These are phyloP conservation scores for Apophysomyces variabilis DNA, from an alignment of 371 early-diverging fungal genomes.

Conservation along the genomic window DNA sequence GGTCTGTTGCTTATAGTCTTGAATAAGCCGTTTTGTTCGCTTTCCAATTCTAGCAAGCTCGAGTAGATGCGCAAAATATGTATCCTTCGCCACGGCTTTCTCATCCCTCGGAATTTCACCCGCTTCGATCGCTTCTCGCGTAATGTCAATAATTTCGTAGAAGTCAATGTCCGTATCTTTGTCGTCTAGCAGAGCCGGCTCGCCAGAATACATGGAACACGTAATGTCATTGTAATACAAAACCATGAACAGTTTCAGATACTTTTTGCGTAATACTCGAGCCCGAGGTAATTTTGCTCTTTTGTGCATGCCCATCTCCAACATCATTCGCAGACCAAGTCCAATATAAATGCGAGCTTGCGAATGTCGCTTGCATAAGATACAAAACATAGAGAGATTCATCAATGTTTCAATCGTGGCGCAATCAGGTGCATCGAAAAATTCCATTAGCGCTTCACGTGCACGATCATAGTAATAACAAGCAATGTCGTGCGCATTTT, in stretches of 20 bases:
- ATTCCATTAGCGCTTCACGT: conserved; percentile 45
- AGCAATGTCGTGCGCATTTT: conserved; percentile 40
- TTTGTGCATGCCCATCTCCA: conserved; percentile 42
- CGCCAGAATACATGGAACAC: conserved; percentile 34
- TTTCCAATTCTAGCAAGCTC: conserved; percentile 45
- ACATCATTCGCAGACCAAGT: conserved; percentile 44
- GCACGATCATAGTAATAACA: conserved; percentile 52
- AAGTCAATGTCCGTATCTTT: conserved; percentile 39
- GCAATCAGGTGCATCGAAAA: conserved; percentile 46
- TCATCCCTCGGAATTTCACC: conserved; percentile 32
- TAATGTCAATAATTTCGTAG: conserved; percentile 40
- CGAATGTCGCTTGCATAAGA: conserved; percentile 43
- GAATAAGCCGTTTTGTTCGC: conserved; percentile 27
- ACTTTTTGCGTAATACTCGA: conserved; percentile 32
- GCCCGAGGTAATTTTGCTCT: conserved; percentile 23
- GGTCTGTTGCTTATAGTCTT: conserved; percentile 36
- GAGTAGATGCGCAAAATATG: conserved; percentile 39
- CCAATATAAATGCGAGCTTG: conserved; percentile 46
- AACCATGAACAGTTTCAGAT: conserved; percentile 41
- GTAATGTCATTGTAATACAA: conserved; percentile 47
- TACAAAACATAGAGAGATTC: conserved; percentile 44
- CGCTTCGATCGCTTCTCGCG: conserved; percentile 21
- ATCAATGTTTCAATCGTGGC: conserved; percentile 47
- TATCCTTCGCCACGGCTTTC: conserved; percentile 46
- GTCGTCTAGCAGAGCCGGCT: conserved; percentile 37